Percentiles rank a stretch among this genome's conserved stretches.
phyloP scores from a whole-genome alignment of 176 grass and related monocot species.

The barley (Hordeum vulgare) region MorexV3_pseudomolecules_assembly NC_058521.1:496021232-496021731 shows the following conservation, averaged over 20 bases:
- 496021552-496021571: not conserved
- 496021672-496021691: not conserved
- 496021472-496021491: not conserved
- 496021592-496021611: not conserved
- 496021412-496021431: constrained; percentile 56
- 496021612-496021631: not conserved
- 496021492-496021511: not conserved
- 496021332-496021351: constrained; percentile 34
- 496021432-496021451: constrained; percentile 37
- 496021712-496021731: not conserved
- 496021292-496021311: constrained; percentile 39
- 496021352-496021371: constrained; percentile 19
- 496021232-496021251: constrained; percentile 4
- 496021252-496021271: constrained; percentile 18
- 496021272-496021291: not conserved
- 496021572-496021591: not conserved
- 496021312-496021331: constrained; percentile 38
- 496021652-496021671: not conserved
- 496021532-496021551: not conserved
- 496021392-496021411: constrained; percentile 46
- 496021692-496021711: not conserved
- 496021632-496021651: not conserved
- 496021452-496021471: not conserved
- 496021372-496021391: constrained; percentile 19
- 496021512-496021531: not conserved